These are phyloP conservation scores for Tillandsia fasciculata DNA, from an alignment of 176 grass and related monocot species.

Conservation along the genomic window DNA sequence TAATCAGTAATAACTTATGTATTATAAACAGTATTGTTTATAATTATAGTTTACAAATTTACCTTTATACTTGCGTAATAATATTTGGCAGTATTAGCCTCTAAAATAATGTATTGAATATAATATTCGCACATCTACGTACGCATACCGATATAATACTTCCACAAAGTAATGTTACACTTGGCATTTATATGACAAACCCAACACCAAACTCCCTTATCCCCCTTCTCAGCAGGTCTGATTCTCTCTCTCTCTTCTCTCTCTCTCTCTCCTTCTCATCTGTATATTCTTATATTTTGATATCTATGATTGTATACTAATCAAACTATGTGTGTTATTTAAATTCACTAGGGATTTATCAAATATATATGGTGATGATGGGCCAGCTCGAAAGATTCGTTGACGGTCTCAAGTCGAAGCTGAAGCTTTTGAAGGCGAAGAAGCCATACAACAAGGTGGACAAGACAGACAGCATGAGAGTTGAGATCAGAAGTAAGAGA, in stretches of 20 bases:
- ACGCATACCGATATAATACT: background rate
- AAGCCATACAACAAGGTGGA: constrained; percentile 53
- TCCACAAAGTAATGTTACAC: background rate
- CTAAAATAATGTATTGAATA: too few relatives aligned
- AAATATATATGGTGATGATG: constrained; percentile 35
- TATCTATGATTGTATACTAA: background rate
- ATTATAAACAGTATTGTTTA: too few relatives aligned
- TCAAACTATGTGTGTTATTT: background rate
- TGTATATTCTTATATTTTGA: background rate
- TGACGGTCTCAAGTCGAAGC: constrained; percentile 55
- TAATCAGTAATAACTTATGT: too few relatives aligned
- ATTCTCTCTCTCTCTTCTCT: background rate
- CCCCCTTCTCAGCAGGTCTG: background rate
- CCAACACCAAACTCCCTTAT: background rate
- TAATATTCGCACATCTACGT: too few relatives aligned
- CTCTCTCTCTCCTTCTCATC: background rate
- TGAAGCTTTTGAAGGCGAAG: constrained; percentile 39
- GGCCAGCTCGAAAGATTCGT: constrained; percentile 58
- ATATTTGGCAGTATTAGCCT: too few relatives aligned
- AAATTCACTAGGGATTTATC: background rate
- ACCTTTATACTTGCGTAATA: too few relatives aligned
- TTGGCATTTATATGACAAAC: background rate
- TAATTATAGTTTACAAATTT: too few relatives aligned
- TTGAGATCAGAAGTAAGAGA: constrained; percentile 69
- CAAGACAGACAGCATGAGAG: constrained; percentile 81